phyloP scores from a whole-genome alignment of 345 rosid species.

The Hirschfeldia incana region DNA sequence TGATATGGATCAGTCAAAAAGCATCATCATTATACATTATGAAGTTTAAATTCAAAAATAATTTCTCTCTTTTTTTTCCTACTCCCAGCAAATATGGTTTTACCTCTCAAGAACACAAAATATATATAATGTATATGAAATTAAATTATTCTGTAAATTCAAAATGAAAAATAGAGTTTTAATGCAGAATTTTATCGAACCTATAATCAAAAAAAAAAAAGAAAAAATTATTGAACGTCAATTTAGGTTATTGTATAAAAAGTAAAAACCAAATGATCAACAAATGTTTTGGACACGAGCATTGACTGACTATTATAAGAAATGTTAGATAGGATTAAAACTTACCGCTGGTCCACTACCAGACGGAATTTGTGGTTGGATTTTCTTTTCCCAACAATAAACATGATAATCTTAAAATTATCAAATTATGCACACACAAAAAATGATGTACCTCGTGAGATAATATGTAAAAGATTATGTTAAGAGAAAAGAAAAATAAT shows the following conservation, averaged over 20 bases:
- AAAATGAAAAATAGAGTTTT: not conserved
- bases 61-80: not conserved
- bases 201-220: no score
- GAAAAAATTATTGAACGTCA: not conserved
- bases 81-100: not conserved
- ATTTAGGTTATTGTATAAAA: not conserved
- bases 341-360: not conserved
- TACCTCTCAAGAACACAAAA: not conserved
- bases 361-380: not conserved
- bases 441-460: not conserved
- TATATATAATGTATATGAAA: not conserved
- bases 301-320: not conserved
- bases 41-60: not conserved
- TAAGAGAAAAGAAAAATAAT: not conserved
- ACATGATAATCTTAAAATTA: not conserved
- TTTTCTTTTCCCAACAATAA: not conserved
- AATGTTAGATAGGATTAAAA: conserved; percentile 1
- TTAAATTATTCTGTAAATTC: not conserved
- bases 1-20: conserved; percentile 27
- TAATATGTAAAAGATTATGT: not conserved
- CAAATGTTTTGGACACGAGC: conserved; percentile 1
- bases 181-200: not conserved
- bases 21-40: conserved; percentile 7
- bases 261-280: not conserved
- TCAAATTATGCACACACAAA: not conserved